Percentiles rank a stretch among this genome's conserved stretches.
Conservation (phyloP, 192 early-diverging fungal species). For the Chytriomyces confervae region DNA sequence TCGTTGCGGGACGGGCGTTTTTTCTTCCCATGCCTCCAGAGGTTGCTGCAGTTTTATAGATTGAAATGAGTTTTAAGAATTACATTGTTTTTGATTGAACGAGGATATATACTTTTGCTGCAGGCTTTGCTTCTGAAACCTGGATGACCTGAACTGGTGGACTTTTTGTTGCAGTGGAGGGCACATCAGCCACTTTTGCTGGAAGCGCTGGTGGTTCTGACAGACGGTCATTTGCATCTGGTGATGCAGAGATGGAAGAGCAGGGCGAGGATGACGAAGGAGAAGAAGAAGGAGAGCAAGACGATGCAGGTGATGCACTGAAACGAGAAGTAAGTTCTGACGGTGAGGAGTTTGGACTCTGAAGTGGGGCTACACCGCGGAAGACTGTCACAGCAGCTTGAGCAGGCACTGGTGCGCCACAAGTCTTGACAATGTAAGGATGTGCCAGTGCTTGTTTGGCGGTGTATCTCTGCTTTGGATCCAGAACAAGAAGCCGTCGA, state of each 20-base stretch:
- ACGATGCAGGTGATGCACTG: too few relatives aligned
- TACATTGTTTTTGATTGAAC: background rate
- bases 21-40: conserved; percentile 6
- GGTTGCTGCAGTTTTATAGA: background rate
- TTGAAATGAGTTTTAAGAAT: background rate
- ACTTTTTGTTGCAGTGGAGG: too few relatives aligned
- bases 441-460: conserved; percentile 53
- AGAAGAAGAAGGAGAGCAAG: too few relatives aligned
- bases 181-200: too few relatives aligned
- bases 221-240: too few relatives aligned
- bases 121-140: background rate
- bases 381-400: background rate
- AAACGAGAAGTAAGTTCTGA: too few relatives aligned
- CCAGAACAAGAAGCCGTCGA: conserved; percentile 57
- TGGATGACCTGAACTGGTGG: background rate
- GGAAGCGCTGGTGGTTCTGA: too few relatives aligned
- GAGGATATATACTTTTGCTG: background rate
- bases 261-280: too few relatives aligned
- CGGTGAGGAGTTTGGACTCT: background rate
- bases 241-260: too few relatives aligned
- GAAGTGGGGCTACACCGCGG: background rate
- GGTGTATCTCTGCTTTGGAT: conserved; percentile 56
- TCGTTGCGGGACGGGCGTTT: background rate
- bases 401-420: conserved; percentile 56
- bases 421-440: conserved; percentile 54